Base-by-base conservation (phyloP, 1,284 basidiomycete genomes). In the Ceratobasidium sp. region DNA sequence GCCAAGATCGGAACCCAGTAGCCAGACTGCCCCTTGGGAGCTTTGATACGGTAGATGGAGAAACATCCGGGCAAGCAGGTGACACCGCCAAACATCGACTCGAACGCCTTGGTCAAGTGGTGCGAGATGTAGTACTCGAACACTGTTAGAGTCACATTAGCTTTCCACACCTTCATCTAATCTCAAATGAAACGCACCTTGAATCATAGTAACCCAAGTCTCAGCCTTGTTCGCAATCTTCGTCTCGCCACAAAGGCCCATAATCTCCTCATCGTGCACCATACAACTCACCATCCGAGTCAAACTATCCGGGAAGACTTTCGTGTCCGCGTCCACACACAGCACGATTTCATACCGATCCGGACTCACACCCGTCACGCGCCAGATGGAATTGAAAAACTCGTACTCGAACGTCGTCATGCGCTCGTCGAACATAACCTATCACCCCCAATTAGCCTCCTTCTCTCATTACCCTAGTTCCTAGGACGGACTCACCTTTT, bases 91-190 rank as follows among this genome's bases (percentile, higher is more conserved):
- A 99, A 99, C 20, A 99, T 96, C 33, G 97, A 96, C 85, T 99
- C 98, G 86, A 99, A 99, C 1, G 96, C 96, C 84, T 99, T 99
- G 80, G 96, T 94, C 78, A 97, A 91, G 85, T 99, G 97, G 85
- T 99, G 98, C 48, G 97, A 98, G 84, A 99, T 99, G 86, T 98
- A 99, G 86, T 99, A 99, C 84, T 98, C 97, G 85, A 96, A 98
- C 23, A 97, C 96, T 20, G 28, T 23, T 12, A 57, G 4, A 20
- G 20, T 9, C 56, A 23, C 56, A 57, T 57, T 17, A 57, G 46
- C 28, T 33, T 33, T 33, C 33, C 33, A 33, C 56, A 57, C 56
- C 56, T 57, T 23, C 10, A 20, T 7, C 2, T 2, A 57, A 57
- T 12, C 46, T 12, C n/a, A 23, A 33, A 10, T 23, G 56, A 15